Evolutionary conservation across 805 yeast species (phyloP).

Genomic region (Blastobotrys peoriensis): DNA sequence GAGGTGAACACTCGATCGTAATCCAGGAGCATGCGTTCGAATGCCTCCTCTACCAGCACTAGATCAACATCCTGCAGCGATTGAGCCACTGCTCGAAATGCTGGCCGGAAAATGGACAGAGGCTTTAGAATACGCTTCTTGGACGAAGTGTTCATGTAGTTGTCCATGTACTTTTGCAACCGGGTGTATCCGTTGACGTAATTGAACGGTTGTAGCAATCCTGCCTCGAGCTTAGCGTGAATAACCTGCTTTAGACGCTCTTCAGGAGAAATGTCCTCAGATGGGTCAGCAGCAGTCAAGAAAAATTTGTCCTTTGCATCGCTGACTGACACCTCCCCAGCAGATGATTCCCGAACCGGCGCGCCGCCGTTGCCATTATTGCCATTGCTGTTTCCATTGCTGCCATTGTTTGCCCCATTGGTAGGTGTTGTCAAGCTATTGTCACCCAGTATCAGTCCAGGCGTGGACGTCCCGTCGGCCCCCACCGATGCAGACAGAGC

Average conservation of each 20-base stretch:
- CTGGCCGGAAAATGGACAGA: constrained; percentile 78
- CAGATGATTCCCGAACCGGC: background rate
- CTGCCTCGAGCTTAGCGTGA: constrained; percentile 91
- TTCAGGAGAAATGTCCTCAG: constrained; percentile 89
- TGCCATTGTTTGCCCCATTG: background rate
- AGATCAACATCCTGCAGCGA: constrained; percentile 86
- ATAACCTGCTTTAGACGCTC: constrained; percentile 89
- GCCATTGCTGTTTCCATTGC: background rate
- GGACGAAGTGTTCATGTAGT: constrained; percentile 78
- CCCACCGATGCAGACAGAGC: background rate
- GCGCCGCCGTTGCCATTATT: constrained; percentile 4
- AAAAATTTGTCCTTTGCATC: constrained; percentile 88
- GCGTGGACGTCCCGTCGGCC: background rate
- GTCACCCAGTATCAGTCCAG: background rate
- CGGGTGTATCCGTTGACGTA: constrained; percentile 92
- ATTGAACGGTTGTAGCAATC: constrained; percentile 84
- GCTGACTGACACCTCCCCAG: constrained; percentile 8
- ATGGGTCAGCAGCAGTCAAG: constrained; percentile 94
- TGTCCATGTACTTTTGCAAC: constrained; percentile 85
- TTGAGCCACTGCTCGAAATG: constrained; percentile 86
- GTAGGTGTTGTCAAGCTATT: background rate
- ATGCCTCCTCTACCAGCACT: constrained; percentile 86
- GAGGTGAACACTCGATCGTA: constrained; percentile 94
- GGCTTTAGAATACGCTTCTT: constrained; percentile 84
- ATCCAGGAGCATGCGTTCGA: constrained; percentile 87